Conservation (phyloP, 176 grass and related monocot species). For the Carex littledalei region DNA sequence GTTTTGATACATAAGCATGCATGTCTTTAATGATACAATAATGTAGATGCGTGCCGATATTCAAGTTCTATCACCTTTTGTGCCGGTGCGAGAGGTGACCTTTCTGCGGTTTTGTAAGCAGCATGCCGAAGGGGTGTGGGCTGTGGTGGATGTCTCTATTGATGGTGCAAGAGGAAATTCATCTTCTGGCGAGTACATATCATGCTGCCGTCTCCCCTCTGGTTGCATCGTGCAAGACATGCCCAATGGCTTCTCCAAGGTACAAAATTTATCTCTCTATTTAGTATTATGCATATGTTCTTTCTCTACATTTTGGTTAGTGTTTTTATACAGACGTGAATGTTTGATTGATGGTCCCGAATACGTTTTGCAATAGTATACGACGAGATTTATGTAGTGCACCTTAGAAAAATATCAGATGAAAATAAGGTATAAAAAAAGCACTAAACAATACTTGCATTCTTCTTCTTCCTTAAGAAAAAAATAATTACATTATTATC, state of each 20-base stretch:
- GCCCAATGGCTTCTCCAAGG: conserved; percentile 76
- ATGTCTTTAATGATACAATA: neutral
- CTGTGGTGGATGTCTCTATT: conserved; percentile 52
- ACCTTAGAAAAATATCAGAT: neutral
- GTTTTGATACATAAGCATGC: neutral
- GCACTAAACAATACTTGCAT: neutral
- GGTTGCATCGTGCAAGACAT: conserved; percentile 61
- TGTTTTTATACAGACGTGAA: neutral
- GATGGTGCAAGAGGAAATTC: conserved; percentile 26
- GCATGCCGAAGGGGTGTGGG: conserved; percentile 35
- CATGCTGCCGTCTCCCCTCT: conserved; percentile 51
- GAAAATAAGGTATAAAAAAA: neutral
- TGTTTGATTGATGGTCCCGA: neutral
- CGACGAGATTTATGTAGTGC: neutral
- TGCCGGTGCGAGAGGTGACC: conserved; percentile 26
- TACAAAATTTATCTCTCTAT: conserved; percentile 9
- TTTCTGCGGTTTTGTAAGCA: conserved; percentile 43
- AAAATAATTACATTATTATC: neutral
- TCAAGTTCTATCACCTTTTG: conserved; percentile 37
- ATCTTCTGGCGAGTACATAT: conserved; percentile 18
- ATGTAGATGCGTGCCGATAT: conserved; percentile 56
- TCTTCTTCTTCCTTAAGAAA: neutral
- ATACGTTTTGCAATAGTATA: neutral
- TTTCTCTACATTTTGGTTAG: neutral
- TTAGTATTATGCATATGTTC: neutral